Evolutionary conservation across 1,284 basidiomycete species (phyloP).

Genomic region (Marasmius sp.): DNA sequence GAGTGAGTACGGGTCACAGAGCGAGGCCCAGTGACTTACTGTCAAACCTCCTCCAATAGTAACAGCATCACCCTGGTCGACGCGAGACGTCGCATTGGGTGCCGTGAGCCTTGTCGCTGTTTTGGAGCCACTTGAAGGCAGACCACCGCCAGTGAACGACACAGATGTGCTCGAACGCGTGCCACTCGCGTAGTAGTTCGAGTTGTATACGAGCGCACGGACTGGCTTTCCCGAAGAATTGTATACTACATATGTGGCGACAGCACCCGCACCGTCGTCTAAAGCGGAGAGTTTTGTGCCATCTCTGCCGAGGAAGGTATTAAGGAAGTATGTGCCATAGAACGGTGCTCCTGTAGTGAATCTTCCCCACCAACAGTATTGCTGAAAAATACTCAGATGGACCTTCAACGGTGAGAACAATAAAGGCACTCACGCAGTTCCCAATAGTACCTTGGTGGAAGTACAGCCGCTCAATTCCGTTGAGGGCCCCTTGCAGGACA

Average conservation of each 20-base stretch:
- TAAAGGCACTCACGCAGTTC: conserved; percentile 31
- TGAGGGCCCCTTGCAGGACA: conserved; percentile 40
- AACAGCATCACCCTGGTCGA: conserved; percentile 34
- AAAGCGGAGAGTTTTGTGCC: conserved; percentile 33
- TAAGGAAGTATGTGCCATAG: conserved; percentile 41
- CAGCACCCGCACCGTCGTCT: conserved; percentile 32
- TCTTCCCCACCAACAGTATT: conserved; percentile 41
- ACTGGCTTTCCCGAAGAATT: conserved; percentile 24
- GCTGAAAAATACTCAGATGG: conserved; percentile 20
- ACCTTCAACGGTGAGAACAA: not conserved
- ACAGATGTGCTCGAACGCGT: conserved; percentile 29
- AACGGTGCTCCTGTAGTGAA: conserved; percentile 31
- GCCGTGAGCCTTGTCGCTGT: conserved; percentile 37
- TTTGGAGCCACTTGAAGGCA: conserved; percentile 19
- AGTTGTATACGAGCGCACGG: conserved; percentile 38
- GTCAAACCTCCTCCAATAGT: conserved; percentile 38
- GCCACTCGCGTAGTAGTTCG: conserved; percentile 35
- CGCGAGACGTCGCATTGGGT: conserved; percentile 30
- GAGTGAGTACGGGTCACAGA: not conserved
- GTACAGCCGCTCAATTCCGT: conserved; percentile 40
- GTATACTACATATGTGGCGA: conserved; percentile 38
- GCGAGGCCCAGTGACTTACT: conserved; percentile 7
- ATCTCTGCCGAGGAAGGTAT: conserved; percentile 36
- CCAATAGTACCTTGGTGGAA: conserved; percentile 47
- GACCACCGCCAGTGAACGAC: conserved; percentile 28